A percentile compares a stretch with the other conserved stretches of the same genome.
These are phyloP conservation scores for Candida sp. DNA, from an alignment of 1,139 yeast genomes.

Conservation along the genomic window DNA sequence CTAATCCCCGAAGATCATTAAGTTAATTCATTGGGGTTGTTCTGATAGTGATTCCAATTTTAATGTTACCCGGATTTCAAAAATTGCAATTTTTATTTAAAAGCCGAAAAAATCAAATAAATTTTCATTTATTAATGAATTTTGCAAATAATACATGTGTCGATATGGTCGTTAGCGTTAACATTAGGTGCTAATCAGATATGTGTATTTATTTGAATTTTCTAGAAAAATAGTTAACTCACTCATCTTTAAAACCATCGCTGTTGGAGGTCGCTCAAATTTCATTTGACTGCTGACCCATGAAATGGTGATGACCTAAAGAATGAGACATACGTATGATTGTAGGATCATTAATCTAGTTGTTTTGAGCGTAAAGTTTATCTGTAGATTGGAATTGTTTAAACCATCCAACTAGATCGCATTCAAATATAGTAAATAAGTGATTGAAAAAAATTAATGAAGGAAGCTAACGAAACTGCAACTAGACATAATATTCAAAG, in stretches of 20 bases:
- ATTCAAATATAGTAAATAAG: no score
- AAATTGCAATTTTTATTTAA: no score
- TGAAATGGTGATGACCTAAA: constrained; percentile 76
- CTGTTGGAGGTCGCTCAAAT: constrained; percentile 82
- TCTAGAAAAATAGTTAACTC: constrained; percentile 19
- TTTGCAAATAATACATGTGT: constrained; percentile 5
- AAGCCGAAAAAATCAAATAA: no score
- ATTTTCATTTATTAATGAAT: constrained; percentile 1
- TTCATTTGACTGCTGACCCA: constrained; percentile 60
- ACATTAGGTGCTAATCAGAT: constrained; percentile 19
- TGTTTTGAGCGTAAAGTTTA: no score
- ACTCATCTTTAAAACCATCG: constrained; percentile 74
- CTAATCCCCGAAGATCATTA: neutral
- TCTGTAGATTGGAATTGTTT: no score
- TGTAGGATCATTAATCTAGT: neutral
- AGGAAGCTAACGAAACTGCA: no score
- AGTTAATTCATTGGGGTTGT: neutral
- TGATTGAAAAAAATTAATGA: no score
- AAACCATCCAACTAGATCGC: no score
- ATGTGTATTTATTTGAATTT: constrained; percentile 13
- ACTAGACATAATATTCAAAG: no score
- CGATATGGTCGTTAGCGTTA: constrained; percentile 15
- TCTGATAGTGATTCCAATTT: neutral
- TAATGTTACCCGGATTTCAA: constrained; percentile 4
- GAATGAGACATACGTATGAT: constrained; percentile 56